Conservation (phyloP, 2,329 filamentous ascomycete genomes). For the Alternaria tenuissima region DNA sequence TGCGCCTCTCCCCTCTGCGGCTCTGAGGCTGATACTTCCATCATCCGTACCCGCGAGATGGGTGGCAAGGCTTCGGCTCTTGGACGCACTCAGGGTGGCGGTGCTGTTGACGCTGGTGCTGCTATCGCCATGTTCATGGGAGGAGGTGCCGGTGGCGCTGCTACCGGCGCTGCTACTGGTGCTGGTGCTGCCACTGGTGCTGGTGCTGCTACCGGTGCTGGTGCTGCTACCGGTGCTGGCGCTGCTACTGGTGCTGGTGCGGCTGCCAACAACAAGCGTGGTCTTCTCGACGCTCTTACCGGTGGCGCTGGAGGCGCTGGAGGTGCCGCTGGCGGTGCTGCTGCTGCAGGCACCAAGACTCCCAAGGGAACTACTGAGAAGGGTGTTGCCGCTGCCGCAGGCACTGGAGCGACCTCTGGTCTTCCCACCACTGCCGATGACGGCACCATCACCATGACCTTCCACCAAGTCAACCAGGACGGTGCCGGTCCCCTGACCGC, state of each 20-base stretch:
- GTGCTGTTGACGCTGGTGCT: constrained; percentile 51
- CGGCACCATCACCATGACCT: constrained; percentile 69
- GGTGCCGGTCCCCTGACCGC: constrained; percentile 71
- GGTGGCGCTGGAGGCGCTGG: constrained; percentile 19
- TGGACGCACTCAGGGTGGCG: constrained; percentile 68
- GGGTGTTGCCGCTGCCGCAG: constrained; percentile 63
- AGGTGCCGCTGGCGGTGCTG: constrained; percentile 5
- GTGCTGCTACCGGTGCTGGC: constrained; percentile 42
- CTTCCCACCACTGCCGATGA: constrained; percentile 69
- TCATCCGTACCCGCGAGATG: constrained; percentile 70
- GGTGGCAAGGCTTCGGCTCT: constrained; percentile 64
- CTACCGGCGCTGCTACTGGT: constrained; percentile 63
- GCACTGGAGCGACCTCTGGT: constrained; percentile 62
- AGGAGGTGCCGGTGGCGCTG: constrained; percentile 37
- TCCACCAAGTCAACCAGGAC: constrained; percentile 76
- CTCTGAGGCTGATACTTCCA: constrained; percentile 74
- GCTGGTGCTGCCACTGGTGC: constrained; percentile 54
- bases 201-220: constrained; percentile 58
- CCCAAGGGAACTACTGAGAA: constrained; percentile 58
- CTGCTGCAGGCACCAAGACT: constrained; percentile 57
- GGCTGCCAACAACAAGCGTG: constrained; percentile 28
- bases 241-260: constrained; percentile 41
- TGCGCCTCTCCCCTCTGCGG: constrained; percentile 69
- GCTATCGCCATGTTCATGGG: constrained; percentile 18
- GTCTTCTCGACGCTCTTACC: constrained; percentile 36